Conservation (phyloP, 2,329 filamentous ascomycete species). For the Phialophora tarda region DNA sequence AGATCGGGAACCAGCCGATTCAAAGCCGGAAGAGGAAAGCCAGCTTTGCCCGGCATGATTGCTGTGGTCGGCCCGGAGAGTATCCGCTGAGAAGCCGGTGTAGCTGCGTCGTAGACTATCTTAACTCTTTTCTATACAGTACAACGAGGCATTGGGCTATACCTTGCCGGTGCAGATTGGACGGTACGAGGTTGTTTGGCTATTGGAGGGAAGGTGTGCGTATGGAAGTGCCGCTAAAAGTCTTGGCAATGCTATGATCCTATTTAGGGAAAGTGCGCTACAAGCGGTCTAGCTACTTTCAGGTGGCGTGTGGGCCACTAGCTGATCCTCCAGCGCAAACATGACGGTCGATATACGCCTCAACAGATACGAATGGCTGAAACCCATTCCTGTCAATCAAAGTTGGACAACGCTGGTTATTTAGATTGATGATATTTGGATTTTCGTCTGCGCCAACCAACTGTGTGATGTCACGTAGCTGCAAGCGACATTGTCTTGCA, state of each 20-base stretch:
- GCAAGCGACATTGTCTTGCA: not conserved
- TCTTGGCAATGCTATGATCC: not conserved
- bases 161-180: not conserved
- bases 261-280: not conserved
- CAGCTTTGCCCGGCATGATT: not conserved
- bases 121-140: not conserved
- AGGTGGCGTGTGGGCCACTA: too few species aligned
- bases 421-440: not conserved
- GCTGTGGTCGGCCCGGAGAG: not conserved
- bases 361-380: too few species aligned
- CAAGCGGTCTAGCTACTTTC: not conserved
- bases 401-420: not conserved
- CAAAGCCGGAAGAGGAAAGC: not conserved
- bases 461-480: not conserved
- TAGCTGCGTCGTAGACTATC: not conserved
- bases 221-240: not conserved
- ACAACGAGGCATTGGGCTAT: not conserved
- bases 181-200: not conserved
- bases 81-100: not conserved
- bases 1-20: not conserved
- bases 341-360: too few species aligned
- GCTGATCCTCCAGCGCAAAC: too few species aligned
- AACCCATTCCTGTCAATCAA: too few species aligned
- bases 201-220: too few species aligned
- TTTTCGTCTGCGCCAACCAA: not conserved